Base-by-base conservation (phyloP, 768 basidiomycete species). In the Boletus huronensis region DNA sequence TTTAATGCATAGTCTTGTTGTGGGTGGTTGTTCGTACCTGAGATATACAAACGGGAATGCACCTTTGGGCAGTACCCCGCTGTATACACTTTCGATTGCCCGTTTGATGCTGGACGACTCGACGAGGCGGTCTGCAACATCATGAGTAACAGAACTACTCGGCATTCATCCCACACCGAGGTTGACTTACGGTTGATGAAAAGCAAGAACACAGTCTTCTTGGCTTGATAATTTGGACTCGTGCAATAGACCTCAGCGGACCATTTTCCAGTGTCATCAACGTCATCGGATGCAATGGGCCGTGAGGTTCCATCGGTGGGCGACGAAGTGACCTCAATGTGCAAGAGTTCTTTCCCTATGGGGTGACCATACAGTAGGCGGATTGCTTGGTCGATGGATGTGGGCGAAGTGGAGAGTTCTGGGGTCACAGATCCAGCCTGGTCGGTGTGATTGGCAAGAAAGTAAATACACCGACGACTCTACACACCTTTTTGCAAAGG, bases 21-120 rank as follows among this genome's bases (percentile, higher is more conserved):
- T 21, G 34, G 5, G 10, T 55, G 13, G 6, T 35, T 26, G 17
- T 26, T 32, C 74, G n/a, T 54, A 93, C 94, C 92, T 93, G 36
- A 98, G 76, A 69, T 98, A 98, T n/a, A 96, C 77, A 70, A 95
- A 98, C 1, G 96, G 94, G 32, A 74, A 87, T 9, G 87, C 73
- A 6, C 94, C 95, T 71, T 98, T 98, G 0, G 96, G 90, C 19
- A 99, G 76, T 41, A 96, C 79, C 11, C 82, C 81, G 25, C 79
- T 85, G 71, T 98, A 99, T 14, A 91, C 83, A 2, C 81, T 81
- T 66, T 98, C 96, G 26, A 98, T 76, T 0, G 93, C 90, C 38
- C 86, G 84, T 70, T 91, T 93, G 69, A 98, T 88, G 29, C 89
- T 81, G 0, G 80, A 73, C 0, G 93, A 96, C 51, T 98, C 95